These are phyloP conservation scores for Bacterosira constricta DNA, from an alignment of 108 stramenopile genomes.

Conservation along the genomic window DNA sequence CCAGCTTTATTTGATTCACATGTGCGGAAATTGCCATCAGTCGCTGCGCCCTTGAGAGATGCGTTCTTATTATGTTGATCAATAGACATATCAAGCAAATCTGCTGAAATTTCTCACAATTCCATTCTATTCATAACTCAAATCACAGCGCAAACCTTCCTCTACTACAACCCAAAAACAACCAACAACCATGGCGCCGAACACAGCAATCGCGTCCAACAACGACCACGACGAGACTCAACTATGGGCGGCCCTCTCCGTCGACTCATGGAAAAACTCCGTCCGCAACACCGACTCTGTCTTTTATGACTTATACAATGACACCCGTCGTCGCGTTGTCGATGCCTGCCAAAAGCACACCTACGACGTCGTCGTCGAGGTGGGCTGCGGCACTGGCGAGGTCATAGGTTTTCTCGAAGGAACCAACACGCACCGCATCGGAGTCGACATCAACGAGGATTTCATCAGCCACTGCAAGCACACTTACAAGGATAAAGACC, in stretches of 20 bases:
- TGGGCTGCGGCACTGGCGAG: conserved; percentile 57
- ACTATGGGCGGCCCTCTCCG: conserved; percentile 15
- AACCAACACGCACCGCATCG: conserved; percentile 35
- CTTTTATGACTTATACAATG: conserved; percentile 48
- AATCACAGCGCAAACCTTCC: too few relatives aligned
- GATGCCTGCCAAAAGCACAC: conserved; percentile 30
- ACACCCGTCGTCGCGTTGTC: conserved; percentile 34
- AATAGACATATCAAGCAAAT: too few relatives aligned
- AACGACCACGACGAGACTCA: conserved; percentile 17
- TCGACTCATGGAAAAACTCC: conserved; percentile 43
- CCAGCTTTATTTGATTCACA: too few relatives aligned
- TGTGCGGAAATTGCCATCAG: too few relatives aligned
- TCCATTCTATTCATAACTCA: too few relatives aligned
- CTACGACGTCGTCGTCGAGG: conserved; percentile 52
- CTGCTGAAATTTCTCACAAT: too few relatives aligned
- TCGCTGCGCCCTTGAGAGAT: too few relatives aligned
- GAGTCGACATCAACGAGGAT: conserved; percentile 49
- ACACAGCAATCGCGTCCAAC: neutral
- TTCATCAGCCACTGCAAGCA: conserved; percentile 34
- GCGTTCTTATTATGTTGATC: too few relatives aligned
- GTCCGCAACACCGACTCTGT: conserved; percentile 32
- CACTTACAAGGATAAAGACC: neutral
- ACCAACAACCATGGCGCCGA: conserved; percentile 20
- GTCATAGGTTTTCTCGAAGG: conserved; percentile 40
- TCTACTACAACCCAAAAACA: neutral